Evolutionary conservation across 768 basidiomycete genomes (phyloP).

Genomic region (Tricholoma saponaceum): DNA sequence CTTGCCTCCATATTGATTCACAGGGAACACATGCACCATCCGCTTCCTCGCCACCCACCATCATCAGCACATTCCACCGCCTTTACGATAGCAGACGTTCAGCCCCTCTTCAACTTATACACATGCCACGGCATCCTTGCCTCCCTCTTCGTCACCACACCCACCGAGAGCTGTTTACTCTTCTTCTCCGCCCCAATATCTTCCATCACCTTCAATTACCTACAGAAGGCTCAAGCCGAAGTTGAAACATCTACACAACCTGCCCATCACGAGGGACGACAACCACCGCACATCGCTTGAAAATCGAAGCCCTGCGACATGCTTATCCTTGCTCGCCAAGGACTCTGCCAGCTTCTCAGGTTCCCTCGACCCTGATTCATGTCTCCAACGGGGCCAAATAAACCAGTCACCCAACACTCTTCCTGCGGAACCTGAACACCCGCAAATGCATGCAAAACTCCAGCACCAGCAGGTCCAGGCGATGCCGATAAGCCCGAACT

Average conservation of each 20-base stretch:
- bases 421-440: background rate
- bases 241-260: no score
- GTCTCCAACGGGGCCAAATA: conserved; percentile 38
- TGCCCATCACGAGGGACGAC: no score
- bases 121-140: conserved; percentile 43
- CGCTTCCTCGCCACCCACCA: conserved; percentile 66
- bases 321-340: conserved; percentile 42
- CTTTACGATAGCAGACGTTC: conserved; percentile 61
- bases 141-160: conserved; percentile 1
- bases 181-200: background rate
- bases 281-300: no score
- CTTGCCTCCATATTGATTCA: conserved; percentile 73
- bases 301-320: conserved; percentile 45
- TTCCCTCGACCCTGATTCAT: conserved; percentile 27
- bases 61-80: conserved; percentile 48
- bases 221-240: conserved; percentile 18
- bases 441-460: background rate
- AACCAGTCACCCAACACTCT: conserved; percentile 41
- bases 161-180: background rate
- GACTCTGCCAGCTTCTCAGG: no score
- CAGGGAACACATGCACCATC: conserved; percentile 72
- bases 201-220: background rate
- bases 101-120: conserved; percentile 69
- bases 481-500: background rate
- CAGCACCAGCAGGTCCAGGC: conserved; percentile 1